Base-by-base conservation (phyloP, 148 eudicot species). In the Arbutus unedo region DNA sequence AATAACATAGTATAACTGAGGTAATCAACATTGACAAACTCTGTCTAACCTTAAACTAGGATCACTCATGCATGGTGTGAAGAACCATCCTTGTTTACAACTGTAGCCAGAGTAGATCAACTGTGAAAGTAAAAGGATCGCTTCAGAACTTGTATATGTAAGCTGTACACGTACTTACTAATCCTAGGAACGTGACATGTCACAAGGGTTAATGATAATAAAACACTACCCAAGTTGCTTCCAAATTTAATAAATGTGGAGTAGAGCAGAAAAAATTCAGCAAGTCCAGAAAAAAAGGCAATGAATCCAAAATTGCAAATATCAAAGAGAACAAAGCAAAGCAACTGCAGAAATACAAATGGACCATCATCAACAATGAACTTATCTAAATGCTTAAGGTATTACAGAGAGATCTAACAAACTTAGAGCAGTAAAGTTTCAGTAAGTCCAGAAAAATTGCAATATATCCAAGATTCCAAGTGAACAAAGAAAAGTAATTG, bases 21-120 rank as follows among this genome's bases (percentile, higher is more conserved):
- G 51, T 38, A 10, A 13, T 18, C 53, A 23, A 23, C 5, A 60
- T 3, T 15, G 62, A 78, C 18, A 79, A 64, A 31, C 14, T 59
- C 67, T 10, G 70, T 78, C 87, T 82, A 70, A 92, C 97, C 98
- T 92, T 89, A 95, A 92, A 81, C 96, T 83, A 55, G 98, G 98
- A 90, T 89, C 90, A 75, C 90, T 89, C 66, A 79, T 88, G 88
- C 98, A 95, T 77, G 97, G 97, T 15, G 98, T 95, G 89, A 88
- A 92, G 85, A 93, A 95, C 97, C 98, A 93, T 49, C 97, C 98
- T 87, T 93, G 98, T 73, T 84, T 91, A 86, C 98, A 95, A 87
- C 94, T 89, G 82, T 92, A 95, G 77, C 98, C 94, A 64, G 97
- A 93, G 84, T 95, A 95, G 82, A 95, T 95, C 81, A 95, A 81